A percentile compares a stretch with the other conserved stretches of the same genome.
Evolutionary conservation across 2,329 filamentous ascomycete genomes (phyloP).

Genomic region (Claviceps monticola): DNA sequence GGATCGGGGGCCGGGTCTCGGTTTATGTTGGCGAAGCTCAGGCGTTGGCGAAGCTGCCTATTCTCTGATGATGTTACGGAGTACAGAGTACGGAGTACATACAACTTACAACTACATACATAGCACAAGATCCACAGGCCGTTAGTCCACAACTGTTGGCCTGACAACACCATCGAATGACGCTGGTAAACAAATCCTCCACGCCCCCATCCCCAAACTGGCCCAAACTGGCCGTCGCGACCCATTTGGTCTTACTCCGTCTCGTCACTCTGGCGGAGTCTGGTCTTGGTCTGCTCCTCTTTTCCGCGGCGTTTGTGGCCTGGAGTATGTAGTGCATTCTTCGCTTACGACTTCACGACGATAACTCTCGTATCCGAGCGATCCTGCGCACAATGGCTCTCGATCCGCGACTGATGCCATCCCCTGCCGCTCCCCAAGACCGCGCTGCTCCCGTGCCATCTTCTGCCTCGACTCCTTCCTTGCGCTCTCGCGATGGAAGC

Average conservation of each 20-base stretch:
- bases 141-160: constrained; percentile 6
- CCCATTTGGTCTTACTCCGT: neutral
- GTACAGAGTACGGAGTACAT: too few species aligned
- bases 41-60: too few species aligned
- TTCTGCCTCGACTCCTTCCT: constrained; percentile 63
- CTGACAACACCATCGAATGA: constrained; percentile 17
- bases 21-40: too few species aligned
- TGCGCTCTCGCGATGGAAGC: constrained; percentile 59
- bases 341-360: constrained; percentile 26
- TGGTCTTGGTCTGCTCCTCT: neutral
- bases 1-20: too few species aligned
- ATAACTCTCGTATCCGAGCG: constrained; percentile 25
- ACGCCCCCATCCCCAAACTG: constrained; percentile 1
- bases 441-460: constrained; percentile 33
- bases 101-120: too few species aligned
- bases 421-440: constrained; percentile 22
- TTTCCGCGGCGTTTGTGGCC: neutral
- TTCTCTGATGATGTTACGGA: too few species aligned
- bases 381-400: constrained; percentile 27
- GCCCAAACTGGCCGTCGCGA: neutral
- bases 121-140: too few species aligned
- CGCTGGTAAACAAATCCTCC: constrained; percentile 21
- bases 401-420: constrained; percentile 32
- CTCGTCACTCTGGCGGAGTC: too few species aligned
- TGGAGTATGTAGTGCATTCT: constrained; percentile 25